Base-by-base conservation (phyloP, 1,284 basidiomycete genomes). In the Apiotrichum laibachii region DNA sequence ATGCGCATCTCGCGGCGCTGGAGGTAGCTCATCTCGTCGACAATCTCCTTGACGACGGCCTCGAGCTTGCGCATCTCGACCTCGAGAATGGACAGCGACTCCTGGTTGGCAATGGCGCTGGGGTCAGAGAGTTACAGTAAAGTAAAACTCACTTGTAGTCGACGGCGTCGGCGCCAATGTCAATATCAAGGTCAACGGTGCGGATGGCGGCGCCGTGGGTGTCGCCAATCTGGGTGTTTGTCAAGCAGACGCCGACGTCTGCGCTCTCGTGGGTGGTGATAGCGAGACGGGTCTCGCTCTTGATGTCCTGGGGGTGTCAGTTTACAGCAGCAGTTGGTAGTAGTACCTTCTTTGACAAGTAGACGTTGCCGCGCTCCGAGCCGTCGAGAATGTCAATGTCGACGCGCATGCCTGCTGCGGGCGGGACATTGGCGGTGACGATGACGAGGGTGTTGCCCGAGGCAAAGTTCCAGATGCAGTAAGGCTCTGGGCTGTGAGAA, bases 61-160 rank as follows among this genome's bases (percentile, higher is more conserved):
- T 99, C 95, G 11, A 99, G 82, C 74, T 99, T 99, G 40, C 94
- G 85, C 92, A 99, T 96, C 78, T 99, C 95, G 0, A 92, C 94
- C 79, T 99, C 96, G 43, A 99, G 84, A 0, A 90, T 90, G 2
- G 92, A 97, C 0, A 99, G 82, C 0, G 91, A 94, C 78, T 99
- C 95, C 77, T 97, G 94, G 80, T 97, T 98, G 8, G 96, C 95
- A 74, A 99, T 99, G 21, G 95, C 95, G 72, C 91, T 94, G 71
- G 12, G 3, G 53, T 57, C 43, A 50, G 55, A 53, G 19, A 55
- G 18, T 5, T 21, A 22, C 47, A 31, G 40, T 26, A 26, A 48
- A 22, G 34, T 22, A 66, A 2, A 37, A 19, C 50, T 67, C 72
- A 93, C 91, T 98, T 98, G 84, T 99, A 99, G 79, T 99, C 96